Evolutionary conservation across 73 alveolate genomes (phyloP), one percentile per base, ranked within the genome.

Genomic region (Symbiodinium natans): DNA sequence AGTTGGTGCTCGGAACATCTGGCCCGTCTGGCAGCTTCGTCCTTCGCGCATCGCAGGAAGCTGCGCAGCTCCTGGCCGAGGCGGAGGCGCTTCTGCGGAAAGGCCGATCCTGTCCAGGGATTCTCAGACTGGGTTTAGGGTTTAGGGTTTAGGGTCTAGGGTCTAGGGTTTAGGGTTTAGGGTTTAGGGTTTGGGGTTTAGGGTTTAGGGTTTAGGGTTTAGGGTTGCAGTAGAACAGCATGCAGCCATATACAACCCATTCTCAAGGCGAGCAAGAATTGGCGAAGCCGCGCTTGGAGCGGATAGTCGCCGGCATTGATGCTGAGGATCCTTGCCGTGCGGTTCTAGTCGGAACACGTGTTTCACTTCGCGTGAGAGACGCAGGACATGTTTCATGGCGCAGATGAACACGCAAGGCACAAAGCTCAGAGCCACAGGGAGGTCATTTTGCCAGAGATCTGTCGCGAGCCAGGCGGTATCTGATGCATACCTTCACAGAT

Each of bases 241-340:
- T 9, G 59, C n/a, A n/a, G n/a, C n/a, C n/a, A n/a, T 9, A 46
- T 13, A 6, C 59, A 46, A 13, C 6, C 6, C 80, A 25, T 23
- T 36, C 80, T 63, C 87, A 17, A 88, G 95, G 95, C 23, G 95
- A 88, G 77, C 95, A 88, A 36, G 85, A 88, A 41, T 73, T 88
- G 42, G 95, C 95, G 6, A 75, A 88, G 95, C 95, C 95, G 29
- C 84, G 95, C 36, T 34, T 88, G 56, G 94, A 77, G 87, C 87
- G 48, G 36, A 23, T 39, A 34, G 87, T 21, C 31, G 87, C 80
- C 33, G 48, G 54, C 83, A 52, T 52, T 39, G 93, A 54, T 21
- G 93, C 83, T 7, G 83, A 54, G 82, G 93, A 86, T 43, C 7
- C 27, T 73, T 39, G 89, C 36, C n/a, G 90, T 15, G 39, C 41